phyloP scores from a whole-genome alignment of 2,329 filamentous ascomycete species.

The Dissoconium aciculare region DNA sequence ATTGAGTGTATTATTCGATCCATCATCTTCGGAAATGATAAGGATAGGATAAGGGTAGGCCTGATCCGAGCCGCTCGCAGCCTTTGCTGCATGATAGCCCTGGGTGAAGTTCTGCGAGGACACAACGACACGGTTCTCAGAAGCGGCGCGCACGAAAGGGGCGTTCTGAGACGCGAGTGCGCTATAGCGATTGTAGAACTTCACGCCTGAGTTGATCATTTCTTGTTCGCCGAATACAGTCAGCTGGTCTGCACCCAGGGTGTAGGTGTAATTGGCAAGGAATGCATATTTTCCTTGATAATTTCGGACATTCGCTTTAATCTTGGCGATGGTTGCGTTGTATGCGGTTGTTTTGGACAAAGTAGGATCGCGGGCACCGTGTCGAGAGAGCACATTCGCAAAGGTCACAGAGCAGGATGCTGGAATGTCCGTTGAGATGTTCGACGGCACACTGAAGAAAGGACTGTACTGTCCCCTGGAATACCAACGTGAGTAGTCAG shows the following conservation, averaged over 20 bases:
- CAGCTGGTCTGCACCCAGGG: conserved; percentile 53
- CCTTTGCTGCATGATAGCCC: conserved; percentile 51
- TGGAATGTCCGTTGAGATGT: conserved; percentile 47
- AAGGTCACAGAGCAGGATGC: conserved; percentile 60
- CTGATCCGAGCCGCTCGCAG: conserved; percentile 28
- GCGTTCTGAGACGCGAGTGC: conserved; percentile 41
- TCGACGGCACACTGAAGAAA: conserved; percentile 60
- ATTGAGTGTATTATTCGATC: conserved; percentile 67
- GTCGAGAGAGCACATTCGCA: conserved; percentile 65
- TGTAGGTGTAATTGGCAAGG: conserved; percentile 55
- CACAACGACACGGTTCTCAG: conserved; percentile 54
- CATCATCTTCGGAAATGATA: conserved; percentile 52
- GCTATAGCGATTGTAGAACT: conserved; percentile 62
- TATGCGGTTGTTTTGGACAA: conserved; percentile 50
- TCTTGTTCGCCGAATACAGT: conserved; percentile 53
- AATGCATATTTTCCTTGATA: conserved; percentile 55
- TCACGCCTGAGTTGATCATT: conserved; percentile 58
- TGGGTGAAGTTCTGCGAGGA: conserved; percentile 63
- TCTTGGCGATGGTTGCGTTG: conserved; percentile 45
- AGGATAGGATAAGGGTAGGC: conserved; percentile 42
- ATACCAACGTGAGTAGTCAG: background rate
- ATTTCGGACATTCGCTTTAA: conserved; percentile 41
- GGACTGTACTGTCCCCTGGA: conserved; percentile 69
- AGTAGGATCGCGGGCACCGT: conserved; percentile 74
- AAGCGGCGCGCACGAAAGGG: conserved; percentile 60